Evolutionary conservation across 352 stramenopile genomes (phyloP), one percentile per base, ranked within the genome.

Genomic region (Elongisporangium undulatum): DNA sequence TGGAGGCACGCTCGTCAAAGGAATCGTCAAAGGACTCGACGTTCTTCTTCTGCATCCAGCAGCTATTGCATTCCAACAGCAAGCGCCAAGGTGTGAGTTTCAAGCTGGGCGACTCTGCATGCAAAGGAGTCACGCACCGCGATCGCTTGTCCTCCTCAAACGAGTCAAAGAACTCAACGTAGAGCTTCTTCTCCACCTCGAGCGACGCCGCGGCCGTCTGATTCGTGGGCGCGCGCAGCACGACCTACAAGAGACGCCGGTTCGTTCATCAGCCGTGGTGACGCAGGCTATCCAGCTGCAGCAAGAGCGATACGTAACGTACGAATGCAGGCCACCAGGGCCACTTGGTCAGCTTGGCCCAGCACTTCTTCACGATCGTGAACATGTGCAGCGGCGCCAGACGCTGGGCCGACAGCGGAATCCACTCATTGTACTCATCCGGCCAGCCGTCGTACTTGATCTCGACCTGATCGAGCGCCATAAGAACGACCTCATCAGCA

Each of bases 301-400:
- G 8, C 41, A 26, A 19, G 48, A 53, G 39, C n/a, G 56, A 4
- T 54, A 49, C 10, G 15, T 38, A 1, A 78, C 74, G 51, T 66
- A 87, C 83, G 61, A 92, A 90, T 15, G 79, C 81, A 0, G 84
- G 84, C 84, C 84, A 93, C 84, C 81, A 91, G 20, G 84, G 84
- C 79, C 79, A 93, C 67, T 91, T 91, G 61, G 66, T 81, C 45
- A 90, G 79, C 67, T 93, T 93, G 51, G 81, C 84, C 84, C 84
- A 93, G 71, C 84, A 93, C 71, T 93, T 93, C 58, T 89, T 88
- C 56, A 90, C 79, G 59, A 89, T 85, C 53, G 84, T 93, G 64
- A 82, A 91, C 72, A 81, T 89, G 66, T 93, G 81, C 50, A 91
- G 64, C 29, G 84, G 84, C 53, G 84, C 84, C 20, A 93, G 67